A percentile compares a stretch with the other conserved stretches of the same genome.
phyloP scores from a whole-genome alignment of 805 yeast species.

The Candida tammaniensis region DNA sequence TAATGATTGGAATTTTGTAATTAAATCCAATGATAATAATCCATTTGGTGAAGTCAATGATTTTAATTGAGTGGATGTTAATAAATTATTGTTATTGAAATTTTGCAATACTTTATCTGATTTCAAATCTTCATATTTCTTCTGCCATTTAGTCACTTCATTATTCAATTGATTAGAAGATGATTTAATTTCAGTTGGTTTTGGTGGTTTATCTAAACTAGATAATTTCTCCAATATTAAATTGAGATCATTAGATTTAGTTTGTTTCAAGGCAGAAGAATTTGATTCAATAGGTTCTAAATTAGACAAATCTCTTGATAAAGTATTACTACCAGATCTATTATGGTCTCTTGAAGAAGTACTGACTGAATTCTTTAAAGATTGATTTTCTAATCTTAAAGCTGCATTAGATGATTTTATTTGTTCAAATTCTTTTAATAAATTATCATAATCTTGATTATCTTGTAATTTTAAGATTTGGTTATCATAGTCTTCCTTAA shows the following conservation, averaged over 20 bases:
- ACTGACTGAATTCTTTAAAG: slow-evolving; percentile 30
- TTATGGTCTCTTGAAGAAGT: slow-evolving; percentile 12
- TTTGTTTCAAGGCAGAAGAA: neutral
- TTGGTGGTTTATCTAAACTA: slow-evolving; percentile 19
- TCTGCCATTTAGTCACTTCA: slow-evolving; percentile 48
- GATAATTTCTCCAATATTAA: slow-evolving; percentile 25
- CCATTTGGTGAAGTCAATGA: slow-evolving; percentile 39
- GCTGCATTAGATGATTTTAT: slow-evolving; percentile 30
- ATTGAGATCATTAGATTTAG: slow-evolving; percentile 16
- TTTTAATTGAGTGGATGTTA: slow-evolving; percentile 23
- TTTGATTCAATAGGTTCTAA: neutral
- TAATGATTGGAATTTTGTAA: slow-evolving; percentile 46
- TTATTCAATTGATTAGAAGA: slow-evolving; percentile 17
- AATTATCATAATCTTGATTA: slow-evolving; percentile 8
- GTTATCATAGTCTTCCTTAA: slow-evolving; percentile 7
- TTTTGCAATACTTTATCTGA: slow-evolving; percentile 24
- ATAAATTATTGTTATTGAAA: slow-evolving; percentile 16
- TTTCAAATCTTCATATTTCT: slow-evolving; percentile 48
- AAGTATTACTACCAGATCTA: slow-evolving; percentile 10
- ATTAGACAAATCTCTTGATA: slow-evolving; percentile 10
- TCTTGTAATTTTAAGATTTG: slow-evolving; percentile 5
- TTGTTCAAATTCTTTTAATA: slow-evolving; percentile 23
- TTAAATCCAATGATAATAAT: slow-evolving; percentile 41
- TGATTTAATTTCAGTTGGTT: slow-evolving; percentile 10
- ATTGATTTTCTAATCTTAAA: slow-evolving; percentile 36